phyloP scores from a whole-genome alignment of 768 basidiomycete species.

The Serendipita sp. region DNA sequence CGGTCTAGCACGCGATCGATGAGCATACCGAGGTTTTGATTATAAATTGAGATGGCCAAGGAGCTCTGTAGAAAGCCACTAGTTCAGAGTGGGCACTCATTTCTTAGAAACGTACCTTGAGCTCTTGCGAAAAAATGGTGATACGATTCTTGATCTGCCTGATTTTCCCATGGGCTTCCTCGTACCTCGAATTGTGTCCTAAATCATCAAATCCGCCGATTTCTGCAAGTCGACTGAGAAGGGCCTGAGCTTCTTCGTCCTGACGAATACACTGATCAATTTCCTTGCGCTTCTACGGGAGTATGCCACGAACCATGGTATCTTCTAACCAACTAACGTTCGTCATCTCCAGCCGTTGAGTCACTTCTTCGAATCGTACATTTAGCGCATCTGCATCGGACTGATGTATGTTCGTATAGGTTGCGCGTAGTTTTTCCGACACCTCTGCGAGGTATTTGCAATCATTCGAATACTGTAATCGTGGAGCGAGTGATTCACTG shows the following conservation, averaged over 20 bases:
- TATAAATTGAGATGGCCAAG: slow-evolving; percentile 55
- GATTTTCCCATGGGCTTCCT: slow-evolving; percentile 25
- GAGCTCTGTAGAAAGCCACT: slow-evolving; percentile 30
- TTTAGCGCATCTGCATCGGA: slow-evolving; percentile 9
- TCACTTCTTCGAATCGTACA: slow-evolving; percentile 35
- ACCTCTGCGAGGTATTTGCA: slow-evolving; percentile 39
- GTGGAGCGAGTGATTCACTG: slow-evolving; percentile 32
- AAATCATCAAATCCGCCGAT: not conserved
- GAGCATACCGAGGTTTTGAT: slow-evolving; percentile 51
- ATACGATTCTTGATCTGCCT: slow-evolving; percentile 47
- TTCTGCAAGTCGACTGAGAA: not conserved
- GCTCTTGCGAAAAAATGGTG: slow-evolving; percentile 41
- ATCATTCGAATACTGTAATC: slow-evolving; percentile 72
- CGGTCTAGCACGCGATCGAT: slow-evolving; percentile 50
- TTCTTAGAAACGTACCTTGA: slow-evolving; percentile 40
- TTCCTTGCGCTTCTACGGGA: not conserved
- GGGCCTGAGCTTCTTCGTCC: slow-evolving; percentile 4
- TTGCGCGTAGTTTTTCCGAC: slow-evolving; percentile 28
- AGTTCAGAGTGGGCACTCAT: too few species aligned
- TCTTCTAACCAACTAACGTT: slow-evolving; percentile 58
- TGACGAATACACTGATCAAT: slow-evolving; percentile 5
- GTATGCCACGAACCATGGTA: slow-evolving; percentile 37
- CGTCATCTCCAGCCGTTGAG: slow-evolving; percentile 33
- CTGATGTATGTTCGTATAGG: slow-evolving; percentile 20
- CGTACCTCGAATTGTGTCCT: not conserved